Evolutionary conservation across 1,284 basidiomycete genomes (phyloP).

Genomic region (Grifola frondosa): DNA sequence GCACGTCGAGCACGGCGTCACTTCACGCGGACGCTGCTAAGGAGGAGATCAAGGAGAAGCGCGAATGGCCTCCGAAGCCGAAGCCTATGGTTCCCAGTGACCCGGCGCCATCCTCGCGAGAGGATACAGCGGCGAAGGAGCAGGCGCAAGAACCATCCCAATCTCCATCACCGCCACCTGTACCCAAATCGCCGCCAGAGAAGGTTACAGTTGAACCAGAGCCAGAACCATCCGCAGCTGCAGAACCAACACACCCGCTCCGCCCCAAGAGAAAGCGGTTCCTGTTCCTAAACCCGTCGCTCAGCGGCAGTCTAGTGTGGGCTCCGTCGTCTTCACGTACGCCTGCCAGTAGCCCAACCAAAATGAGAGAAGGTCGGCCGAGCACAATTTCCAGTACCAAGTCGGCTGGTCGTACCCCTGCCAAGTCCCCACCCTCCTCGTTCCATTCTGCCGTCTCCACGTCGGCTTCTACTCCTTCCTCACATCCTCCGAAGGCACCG

Average conservation of each 20-base stretch:
- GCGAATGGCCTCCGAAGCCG: slow-evolving; percentile 70
- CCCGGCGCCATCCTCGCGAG: neutral
- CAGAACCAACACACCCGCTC: slow-evolving; percentile 25
- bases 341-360: slow-evolving; percentile 29
- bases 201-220: slow-evolving; percentile 2
- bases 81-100: slow-evolving; percentile 9
- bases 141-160: slow-evolving; percentile 10
- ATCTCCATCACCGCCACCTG: slow-evolving; percentile 3
- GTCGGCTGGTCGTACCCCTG: slow-evolving; percentile 27
- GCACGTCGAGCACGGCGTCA: slow-evolving; percentile 58
- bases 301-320: slow-evolving; percentile 9
- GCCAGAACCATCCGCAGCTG: slow-evolving; percentile 14
- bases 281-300: slow-evolving; percentile 15
- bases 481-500: slow-evolving; percentile 17
- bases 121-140: slow-evolving; percentile 10
- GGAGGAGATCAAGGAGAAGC: slow-evolving; percentile 64
- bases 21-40: slow-evolving; percentile 58
- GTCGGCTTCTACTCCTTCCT: slow-evolving; percentile 18
- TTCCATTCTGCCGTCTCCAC: slow-evolving; percentile 24
- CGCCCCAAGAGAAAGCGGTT: slow-evolving; percentile 28
- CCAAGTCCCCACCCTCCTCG: slow-evolving; percentile 29
- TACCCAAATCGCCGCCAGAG: slow-evolving; percentile 11
- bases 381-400: slow-evolving; percentile 14
- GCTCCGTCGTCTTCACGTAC: slow-evolving; percentile 16
- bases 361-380: slow-evolving; percentile 21